phyloP scores from a whole-genome alignment of 1,284 basidiomycete species.

The Chalciporus piperatoides region DNA sequence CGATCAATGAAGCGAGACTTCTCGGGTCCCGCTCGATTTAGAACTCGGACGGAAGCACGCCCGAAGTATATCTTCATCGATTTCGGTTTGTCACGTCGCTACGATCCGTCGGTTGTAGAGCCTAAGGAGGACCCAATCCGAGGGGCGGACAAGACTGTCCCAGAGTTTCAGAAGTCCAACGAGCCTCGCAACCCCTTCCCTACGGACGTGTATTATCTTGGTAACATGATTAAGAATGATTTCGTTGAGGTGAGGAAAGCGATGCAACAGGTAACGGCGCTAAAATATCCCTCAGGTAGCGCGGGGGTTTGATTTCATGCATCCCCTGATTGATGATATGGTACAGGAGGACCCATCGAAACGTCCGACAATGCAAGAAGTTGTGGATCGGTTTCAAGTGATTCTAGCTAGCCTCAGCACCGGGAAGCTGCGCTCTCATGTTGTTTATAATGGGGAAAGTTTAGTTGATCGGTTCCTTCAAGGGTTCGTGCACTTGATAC shows the following conservation, averaged over 20 bases:
- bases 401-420: constrained; percentile 1
- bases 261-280: too few species aligned
- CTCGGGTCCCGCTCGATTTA: not conserved
- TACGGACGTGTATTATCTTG: constrained; percentile 38
- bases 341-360: constrained; percentile 18
- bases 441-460: constrained; percentile 9
- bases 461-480: not conserved
- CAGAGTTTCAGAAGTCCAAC: constrained; percentile 19
- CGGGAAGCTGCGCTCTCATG: constrained; percentile 21
- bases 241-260: constrained; percentile 26
- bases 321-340: constrained; percentile 19
- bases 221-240: constrained; percentile 30
- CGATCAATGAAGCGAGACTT: constrained; percentile 7
- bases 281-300: constrained; percentile 3
- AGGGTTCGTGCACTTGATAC: constrained; percentile 16
- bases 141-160: constrained; percentile 27
- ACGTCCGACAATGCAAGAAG: constrained; percentile 21
- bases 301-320: constrained; percentile 17
- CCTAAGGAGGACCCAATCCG: constrained; percentile 21
- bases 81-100: constrained; percentile 36
- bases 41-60: constrained; percentile 6
- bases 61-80: constrained; percentile 8
- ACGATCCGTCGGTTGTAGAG: constrained; percentile 15
- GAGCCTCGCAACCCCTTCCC: constrained; percentile 33
- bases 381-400: constrained; percentile 9